Evolutionary conservation across 192 early-diverging fungal species (phyloP), one percentile per base, ranked within the genome.

Genomic region (Rhizoclosmatium globosum): DNA sequence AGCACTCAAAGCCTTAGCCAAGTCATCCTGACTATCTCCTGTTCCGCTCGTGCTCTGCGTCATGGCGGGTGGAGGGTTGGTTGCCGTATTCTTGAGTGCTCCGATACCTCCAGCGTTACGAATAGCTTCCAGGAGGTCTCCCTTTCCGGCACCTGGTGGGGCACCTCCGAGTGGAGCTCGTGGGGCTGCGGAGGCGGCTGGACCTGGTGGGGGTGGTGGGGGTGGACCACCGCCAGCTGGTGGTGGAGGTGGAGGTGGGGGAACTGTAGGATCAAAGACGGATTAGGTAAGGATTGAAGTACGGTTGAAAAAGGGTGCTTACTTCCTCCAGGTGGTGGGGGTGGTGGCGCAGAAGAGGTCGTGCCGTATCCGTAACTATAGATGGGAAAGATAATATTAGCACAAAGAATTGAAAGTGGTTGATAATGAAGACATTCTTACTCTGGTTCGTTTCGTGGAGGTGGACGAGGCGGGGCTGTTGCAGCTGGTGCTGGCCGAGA

Each of bases 81-180:
- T 13, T 17, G 4, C 11, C 77, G n/a, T 53, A 19, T 47, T 13
- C 64, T 84, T 84, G 21, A 84, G 79, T 3, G 74, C 72, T 2
- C 73, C 47, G 11, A 79, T 64, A 39, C 81, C 80, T 4, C 83
- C 84, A 6, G 76, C 80, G 13, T 43, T 38, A 23, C 84, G 76
- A 67, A 87, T 87, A 7, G 70, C 53, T 2, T 68, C 81, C 7
- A 87, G 47, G 0, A 87, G 69, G 61, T 81, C 81, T 4, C 69
- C 80, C 6, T 47, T 61, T 13, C 17, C 61, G 3, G 23, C 47
- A 11, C 74, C 64, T n/a, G n/a, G n/a, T n/a, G n/a, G n/a, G 17
- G 58, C 60, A 47, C 74, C 74, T 1, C 62, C 60, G 19, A 11
- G 7, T 11, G 38, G 21, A n/a, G 60, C 4, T 64, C 17, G 7